Evolutionary conservation across 2,329 filamentous ascomycete genomes (phyloP).

Genomic region (Pyricularia sp.): DNA sequence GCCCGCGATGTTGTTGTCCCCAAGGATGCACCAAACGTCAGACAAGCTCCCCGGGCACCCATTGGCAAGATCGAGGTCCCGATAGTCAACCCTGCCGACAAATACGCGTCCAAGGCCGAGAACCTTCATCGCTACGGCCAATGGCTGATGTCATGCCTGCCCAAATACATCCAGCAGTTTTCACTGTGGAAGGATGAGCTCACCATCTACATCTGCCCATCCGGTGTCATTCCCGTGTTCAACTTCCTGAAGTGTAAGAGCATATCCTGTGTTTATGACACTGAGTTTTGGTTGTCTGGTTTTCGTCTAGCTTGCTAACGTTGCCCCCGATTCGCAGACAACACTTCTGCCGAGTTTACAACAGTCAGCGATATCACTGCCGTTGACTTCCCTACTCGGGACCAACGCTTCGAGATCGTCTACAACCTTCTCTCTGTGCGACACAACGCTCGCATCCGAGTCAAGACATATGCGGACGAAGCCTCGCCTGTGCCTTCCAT

Average conservation of each 20-base stretch:
- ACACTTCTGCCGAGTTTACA: conserved; percentile 95
- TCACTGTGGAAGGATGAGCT: conserved; percentile 99
- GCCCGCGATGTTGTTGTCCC: conserved; percentile 22
- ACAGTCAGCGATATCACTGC: conserved; percentile 87
- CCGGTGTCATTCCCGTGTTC: conserved; percentile 85
- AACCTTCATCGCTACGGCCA: conserved; percentile 89
- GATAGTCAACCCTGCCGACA: conserved; percentile 86
- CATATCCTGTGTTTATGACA: conserved; percentile 5
- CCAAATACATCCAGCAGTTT: conserved; percentile 98
- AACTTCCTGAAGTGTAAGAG: conserved; percentile 72
- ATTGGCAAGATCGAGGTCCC: conserved; percentile 62
- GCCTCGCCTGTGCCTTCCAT: conserved; percentile 86
- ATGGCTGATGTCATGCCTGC: conserved; percentile 92
- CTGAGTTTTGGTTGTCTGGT: conserved; percentile 1
- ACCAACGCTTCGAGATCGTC: conserved; percentile 94
- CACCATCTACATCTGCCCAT: conserved; percentile 82
- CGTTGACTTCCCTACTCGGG: conserved; percentile 90
- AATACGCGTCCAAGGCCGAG: conserved; percentile 79
- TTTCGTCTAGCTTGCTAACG: not conserved
- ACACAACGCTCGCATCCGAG: conserved; percentile 91
- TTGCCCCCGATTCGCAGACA: conserved; percentile 45
- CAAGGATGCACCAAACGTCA: conserved; percentile 57
- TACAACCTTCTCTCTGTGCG: conserved; percentile 95
- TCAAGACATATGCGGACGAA: conserved; percentile 99
- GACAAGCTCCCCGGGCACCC: conserved; percentile 49